These are phyloP conservation scores for Articulospora tetracladia DNA, from an alignment of 495 filamentous ascomycete genomes.

Conservation along the genomic window DNA sequence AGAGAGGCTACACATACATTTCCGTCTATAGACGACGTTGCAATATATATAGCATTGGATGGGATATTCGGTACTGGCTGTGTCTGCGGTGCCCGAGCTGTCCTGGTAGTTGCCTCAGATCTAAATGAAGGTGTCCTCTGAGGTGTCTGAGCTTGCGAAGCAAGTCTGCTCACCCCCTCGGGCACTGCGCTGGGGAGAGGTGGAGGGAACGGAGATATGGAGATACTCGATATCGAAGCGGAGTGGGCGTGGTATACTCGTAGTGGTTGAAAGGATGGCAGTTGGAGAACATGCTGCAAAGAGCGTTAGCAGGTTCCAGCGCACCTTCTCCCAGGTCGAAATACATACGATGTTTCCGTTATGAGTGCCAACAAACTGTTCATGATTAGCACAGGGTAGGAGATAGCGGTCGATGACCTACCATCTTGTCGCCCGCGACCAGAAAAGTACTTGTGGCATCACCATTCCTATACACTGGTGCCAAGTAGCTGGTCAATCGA, in stretches of 20 bases:
- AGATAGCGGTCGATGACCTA: constrained; percentile 34
- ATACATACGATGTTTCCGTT: constrained; percentile 88
- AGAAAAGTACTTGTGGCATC: constrained; percentile 90
- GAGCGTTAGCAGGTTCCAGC: constrained; percentile 17
- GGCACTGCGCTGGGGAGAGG: constrained; percentile 57
- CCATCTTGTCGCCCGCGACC: constrained; percentile 95
- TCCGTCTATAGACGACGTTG: constrained; percentile 90
- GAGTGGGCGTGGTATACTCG: constrained; percentile 87
- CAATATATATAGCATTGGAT: constrained; percentile 87
- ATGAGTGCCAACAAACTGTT: constrained; percentile 87
- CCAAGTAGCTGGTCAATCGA: constrained; percentile 74
- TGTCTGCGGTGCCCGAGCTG: constrained; percentile 39
- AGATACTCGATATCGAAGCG: constrained; percentile 83
- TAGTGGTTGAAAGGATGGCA: constrained; percentile 74
- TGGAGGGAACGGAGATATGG: constrained; percentile 85
- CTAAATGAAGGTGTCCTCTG: constrained; percentile 42
- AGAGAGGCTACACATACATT: constrained; percentile 87
- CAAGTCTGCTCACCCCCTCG: constrained; percentile 44
- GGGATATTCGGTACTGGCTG: constrained; percentile 60
- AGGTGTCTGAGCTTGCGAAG: constrained; percentile 41
- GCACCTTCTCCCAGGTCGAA: constrained; percentile 8
- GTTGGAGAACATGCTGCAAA: constrained; percentile 72
- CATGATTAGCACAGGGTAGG: constrained; percentile 2
- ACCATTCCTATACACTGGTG: constrained; percentile 82
- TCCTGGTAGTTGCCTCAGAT: constrained; percentile 45